Percentiles rank a stretch among this genome's conserved stretches.
These are phyloP conservation scores for Phlyctochytrium planicorne DNA, from an alignment of 192 early-diverging fungal species.

Conservation along the genomic window DNA sequence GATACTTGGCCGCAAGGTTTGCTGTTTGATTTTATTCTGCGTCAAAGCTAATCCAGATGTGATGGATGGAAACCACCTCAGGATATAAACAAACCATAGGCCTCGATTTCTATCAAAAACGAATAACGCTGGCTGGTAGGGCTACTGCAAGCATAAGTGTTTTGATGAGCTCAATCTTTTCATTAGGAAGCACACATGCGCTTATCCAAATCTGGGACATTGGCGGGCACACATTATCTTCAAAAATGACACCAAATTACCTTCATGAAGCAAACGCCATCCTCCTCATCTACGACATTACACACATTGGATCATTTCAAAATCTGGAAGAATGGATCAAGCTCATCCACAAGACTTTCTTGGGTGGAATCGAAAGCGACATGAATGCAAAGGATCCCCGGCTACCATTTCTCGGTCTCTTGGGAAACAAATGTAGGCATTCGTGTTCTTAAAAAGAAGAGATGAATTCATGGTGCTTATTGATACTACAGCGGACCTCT, in stretches of 20 bases:
- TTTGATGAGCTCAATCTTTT: not conserved
- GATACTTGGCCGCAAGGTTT: conserved; percentile 8
- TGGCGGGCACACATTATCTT: conserved; percentile 28
- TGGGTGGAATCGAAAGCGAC: not conserved
- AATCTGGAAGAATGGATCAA: conserved; percentile 29
- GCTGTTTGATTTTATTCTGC: not conserved
- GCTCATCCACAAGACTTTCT: conserved; percentile 11
- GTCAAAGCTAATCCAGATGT: not conserved
- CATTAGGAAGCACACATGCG: not conserved
- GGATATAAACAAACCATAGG: conserved; percentile 30
- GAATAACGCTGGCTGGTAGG: conserved; percentile 1
- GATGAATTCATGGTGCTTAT: no score
- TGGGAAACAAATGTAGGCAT: conserved; percentile 23
- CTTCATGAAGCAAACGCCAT: conserved; percentile 21
- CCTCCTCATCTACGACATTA: conserved; percentile 29
- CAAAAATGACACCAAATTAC: conserved; percentile 24
- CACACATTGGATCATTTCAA: conserved; percentile 28
- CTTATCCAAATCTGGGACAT: conserved; percentile 30
- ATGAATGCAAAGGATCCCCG: conserved; percentile 10
- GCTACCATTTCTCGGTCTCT: conserved; percentile 22
- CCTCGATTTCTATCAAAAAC: conserved; percentile 25
- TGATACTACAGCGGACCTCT: conserved; percentile 5
- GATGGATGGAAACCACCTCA: no score
- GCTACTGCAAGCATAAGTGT: not conserved
- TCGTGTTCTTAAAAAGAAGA: no score